phyloP scores from a whole-genome alignment of 2,329 filamentous ascomycete genomes.

The Fonsecaea pedrosoi region DNA sequence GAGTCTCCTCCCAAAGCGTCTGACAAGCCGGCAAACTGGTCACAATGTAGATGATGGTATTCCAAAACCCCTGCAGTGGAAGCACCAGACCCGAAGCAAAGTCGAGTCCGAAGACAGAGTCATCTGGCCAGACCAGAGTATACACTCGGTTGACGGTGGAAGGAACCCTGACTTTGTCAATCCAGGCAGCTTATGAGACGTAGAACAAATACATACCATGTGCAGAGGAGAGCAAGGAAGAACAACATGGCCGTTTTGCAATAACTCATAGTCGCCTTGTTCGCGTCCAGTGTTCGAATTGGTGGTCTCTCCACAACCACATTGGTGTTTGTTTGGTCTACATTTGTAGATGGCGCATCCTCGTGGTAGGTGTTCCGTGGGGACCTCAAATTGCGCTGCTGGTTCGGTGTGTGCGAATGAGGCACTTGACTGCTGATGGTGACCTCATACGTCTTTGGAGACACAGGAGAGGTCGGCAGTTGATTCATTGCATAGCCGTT shows the following conservation, averaged over 20 bases:
- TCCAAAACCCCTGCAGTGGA: conserved; percentile 85
- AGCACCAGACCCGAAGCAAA: conserved; percentile 76
- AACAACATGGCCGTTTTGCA: conserved; percentile 51
- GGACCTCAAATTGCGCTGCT: conserved; percentile 7
- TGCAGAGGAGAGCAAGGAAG: conserved; percentile 51
- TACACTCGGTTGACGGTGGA: conserved; percentile 80
- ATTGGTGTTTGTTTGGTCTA: conserved; percentile 13
- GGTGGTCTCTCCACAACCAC: conserved; percentile 18
- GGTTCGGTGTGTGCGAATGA: conserved; percentile 12
- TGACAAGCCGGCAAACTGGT: conserved; percentile 72
- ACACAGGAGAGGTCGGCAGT: background rate
- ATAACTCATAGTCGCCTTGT: conserved; percentile 49
- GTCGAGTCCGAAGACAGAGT: conserved; percentile 65
- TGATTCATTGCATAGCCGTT: conserved; percentile 25
- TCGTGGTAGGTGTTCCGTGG: conserved; percentile 19
- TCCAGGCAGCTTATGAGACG: background rate
- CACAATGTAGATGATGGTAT: conserved; percentile 75
- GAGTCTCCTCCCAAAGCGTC: conserved; percentile 36
- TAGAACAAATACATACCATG: conserved; percentile 44
- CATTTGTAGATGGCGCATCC: conserved; percentile 2
- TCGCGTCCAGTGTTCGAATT: conserved; percentile 42
- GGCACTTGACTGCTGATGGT: conserved; percentile 32
- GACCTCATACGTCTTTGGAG: conserved; percentile 27
- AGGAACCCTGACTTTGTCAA: conserved; percentile 56
- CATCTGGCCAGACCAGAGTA: conserved; percentile 64